Conservation (phyloP, 176 grass and related monocot species). For the Elymus sibiricus region DNA sequence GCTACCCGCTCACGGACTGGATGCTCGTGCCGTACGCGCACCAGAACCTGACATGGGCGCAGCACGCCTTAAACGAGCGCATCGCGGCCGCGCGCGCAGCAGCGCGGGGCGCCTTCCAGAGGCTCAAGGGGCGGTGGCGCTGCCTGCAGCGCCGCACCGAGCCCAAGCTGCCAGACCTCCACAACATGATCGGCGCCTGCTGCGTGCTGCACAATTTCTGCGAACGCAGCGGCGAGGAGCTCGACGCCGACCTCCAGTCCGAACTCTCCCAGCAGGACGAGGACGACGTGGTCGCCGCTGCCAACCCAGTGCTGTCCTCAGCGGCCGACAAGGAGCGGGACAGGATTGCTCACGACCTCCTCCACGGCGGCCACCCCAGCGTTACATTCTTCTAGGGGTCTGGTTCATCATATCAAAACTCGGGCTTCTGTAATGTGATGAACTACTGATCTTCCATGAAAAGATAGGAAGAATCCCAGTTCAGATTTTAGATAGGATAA, state of each 20-base stretch:
- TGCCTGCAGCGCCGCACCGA: slow-evolving; percentile 69
- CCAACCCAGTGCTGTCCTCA: slow-evolving; percentile 29
- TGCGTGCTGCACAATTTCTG: slow-evolving; percentile 87
- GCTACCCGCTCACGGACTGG: slow-evolving; percentile 61
- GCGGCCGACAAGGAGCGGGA: slow-evolving; percentile 43
- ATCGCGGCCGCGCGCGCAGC: slow-evolving; percentile 14
- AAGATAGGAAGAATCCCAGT: not conserved
- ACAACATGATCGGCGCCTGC: slow-evolving; percentile 61
- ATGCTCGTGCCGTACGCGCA: slow-evolving; percentile 73
- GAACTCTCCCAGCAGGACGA: slow-evolving; percentile 36
- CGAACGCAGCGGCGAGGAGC: slow-evolving; percentile 40
- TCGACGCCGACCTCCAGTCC: slow-evolving; percentile 32
- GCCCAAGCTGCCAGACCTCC: slow-evolving; percentile 59
- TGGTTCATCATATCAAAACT: not conserved
- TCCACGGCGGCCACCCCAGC: slow-evolving; percentile 32
- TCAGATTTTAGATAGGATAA: not conserved
- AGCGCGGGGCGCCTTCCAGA: slow-evolving; percentile 46
- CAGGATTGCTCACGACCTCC: slow-evolving; percentile 58
- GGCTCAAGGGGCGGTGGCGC: slow-evolving; percentile 65
- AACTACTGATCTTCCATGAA: not conserved
- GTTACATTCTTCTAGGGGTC: slow-evolving; percentile 20
- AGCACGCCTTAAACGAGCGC: slow-evolving; percentile 65
- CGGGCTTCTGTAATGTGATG: not conserved
- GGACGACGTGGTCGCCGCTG: slow-evolving; percentile 27
- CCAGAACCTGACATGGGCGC: slow-evolving; percentile 63